phyloP scores from a whole-genome alignment of 2,329 filamentous ascomycete genomes.

The Didymosphaeria variabile region DNA sequence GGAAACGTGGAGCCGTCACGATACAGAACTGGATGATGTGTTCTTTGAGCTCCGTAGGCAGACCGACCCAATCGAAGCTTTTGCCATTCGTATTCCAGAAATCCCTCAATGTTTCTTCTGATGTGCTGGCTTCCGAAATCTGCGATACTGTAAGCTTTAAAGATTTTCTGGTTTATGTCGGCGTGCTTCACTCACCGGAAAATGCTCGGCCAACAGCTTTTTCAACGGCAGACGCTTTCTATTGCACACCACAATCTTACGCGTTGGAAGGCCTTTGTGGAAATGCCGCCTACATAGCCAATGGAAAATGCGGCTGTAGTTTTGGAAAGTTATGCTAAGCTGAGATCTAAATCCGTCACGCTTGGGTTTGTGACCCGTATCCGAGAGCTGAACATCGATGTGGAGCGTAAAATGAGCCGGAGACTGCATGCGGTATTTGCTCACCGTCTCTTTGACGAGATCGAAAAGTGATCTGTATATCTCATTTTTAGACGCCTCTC shows the following conservation, averaged over 20 bases:
- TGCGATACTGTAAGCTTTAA: not conserved
- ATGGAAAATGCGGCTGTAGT: constrained; percentile 1
- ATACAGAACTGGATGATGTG: constrained; percentile 33
- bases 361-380: not conserved
- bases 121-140: not conserved
- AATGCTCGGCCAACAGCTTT: not conserved
- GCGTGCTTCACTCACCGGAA: not conserved
- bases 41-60: constrained; percentile 41
- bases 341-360: not conserved
- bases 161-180: not conserved
- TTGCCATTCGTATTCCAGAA: constrained; percentile 33
- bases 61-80: constrained; percentile 34
- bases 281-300: constrained; percentile 1
- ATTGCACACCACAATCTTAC: not conserved
- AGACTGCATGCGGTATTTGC: constrained; percentile 15
- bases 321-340: constrained; percentile 10
- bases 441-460: constrained; percentile 8
- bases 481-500: not conserved
- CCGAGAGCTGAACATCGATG: constrained; percentile 13
- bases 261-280: not conserved
- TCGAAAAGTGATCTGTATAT: not conserved
- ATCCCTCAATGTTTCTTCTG: not conserved
- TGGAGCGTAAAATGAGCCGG: constrained; percentile 15
- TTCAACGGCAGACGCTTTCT: not conserved
- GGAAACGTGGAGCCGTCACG: constrained; percentile 10